Evolutionary conservation across 1,284 basidiomycete species (phyloP).

Genomic region (Agroathelia rolfsii): DNA sequence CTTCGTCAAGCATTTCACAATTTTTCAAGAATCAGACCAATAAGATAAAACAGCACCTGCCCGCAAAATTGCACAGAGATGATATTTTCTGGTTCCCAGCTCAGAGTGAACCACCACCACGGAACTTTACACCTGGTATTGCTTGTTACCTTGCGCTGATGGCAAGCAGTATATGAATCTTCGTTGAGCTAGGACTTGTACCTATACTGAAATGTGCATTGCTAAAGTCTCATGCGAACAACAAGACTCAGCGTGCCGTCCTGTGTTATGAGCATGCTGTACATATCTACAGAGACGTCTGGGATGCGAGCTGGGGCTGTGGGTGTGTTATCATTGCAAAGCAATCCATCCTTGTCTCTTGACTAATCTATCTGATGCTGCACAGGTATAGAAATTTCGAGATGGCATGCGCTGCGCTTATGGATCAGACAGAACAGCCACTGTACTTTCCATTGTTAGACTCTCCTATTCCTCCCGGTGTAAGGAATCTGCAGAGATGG

Average conservation of each 20-base stretch:
- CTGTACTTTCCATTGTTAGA: constrained; percentile 52
- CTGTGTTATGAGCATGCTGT: constrained; percentile 55
- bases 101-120: constrained; percentile 39
- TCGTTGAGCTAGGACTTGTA: constrained; percentile 46
- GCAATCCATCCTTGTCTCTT: constrained; percentile 4
- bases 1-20: too few species aligned
- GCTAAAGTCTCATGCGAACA: constrained; percentile 37
- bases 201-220: constrained; percentile 52
- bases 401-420: constrained; percentile 69
- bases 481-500: constrained; percentile 66
- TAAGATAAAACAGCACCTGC: constrained; percentile 10
- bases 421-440: constrained; percentile 51
- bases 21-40: too few species aligned
- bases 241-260: constrained; percentile 46
- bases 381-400: constrained; percentile 78
- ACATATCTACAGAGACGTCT: constrained; percentile 47
- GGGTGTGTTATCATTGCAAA: constrained; percentile 34
- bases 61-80: constrained; percentile 17
- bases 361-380: constrained; percentile 1
- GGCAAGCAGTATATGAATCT: constrained; percentile 4
- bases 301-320: constrained; percentile 66
- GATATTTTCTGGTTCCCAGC: constrained; percentile 61
- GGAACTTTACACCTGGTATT: constrained; percentile 64
- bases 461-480: constrained; percentile 47
- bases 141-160: constrained; percentile 2